Base-by-base conservation (phyloP, 2,329 filamentous ascomycete genomes). In the Colletotrichum costaricense region DNA sequence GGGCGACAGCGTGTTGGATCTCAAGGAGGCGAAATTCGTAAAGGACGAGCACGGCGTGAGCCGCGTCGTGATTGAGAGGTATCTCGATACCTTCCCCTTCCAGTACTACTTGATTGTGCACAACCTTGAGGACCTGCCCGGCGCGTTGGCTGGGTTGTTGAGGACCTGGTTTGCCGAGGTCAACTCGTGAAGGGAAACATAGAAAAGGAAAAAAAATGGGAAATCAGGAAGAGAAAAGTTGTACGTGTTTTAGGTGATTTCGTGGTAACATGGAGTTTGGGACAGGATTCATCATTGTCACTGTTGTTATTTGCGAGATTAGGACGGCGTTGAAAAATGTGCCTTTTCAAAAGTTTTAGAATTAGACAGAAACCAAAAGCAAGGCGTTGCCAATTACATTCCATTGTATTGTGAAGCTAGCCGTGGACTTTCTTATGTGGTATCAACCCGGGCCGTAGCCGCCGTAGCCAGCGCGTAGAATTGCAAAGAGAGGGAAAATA, bases 31-130 rank as follows among this genome's bases (percentile, higher is more conserved):
- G 49, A 91, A 91, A 80, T 98, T 98, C 80, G 90, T 93, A 75
- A 89, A 89, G 72, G 92, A 94, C 79, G 87, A 83, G 77, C 74
- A 85, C 78, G 83, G 89, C 82, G 84, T 91, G 84, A 84, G 92
- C 74, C 89, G 91, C 78, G 90, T 98, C 69, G 92, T 93, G 78
- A 95, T 97, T 82, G 93, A 95, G 86, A 91, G 94, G 79, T 99
- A 99, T 81, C 89, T 99, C 77, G 97, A 99, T 82, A 93, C 92
- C 8, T 99, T 99, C 83, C 97, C 97, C 0, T 99, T 99, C 85
- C 92, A 93, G 81, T 99, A 98, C 85, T 99, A 98, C 81, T 85
- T 99, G 69, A 94, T 99, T 77, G 97, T 99, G 72, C 92, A 96
- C 76, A 92, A 98, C 84, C 92, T 99, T 60, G 92, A 93, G 79